A percentile compares a stretch with the other conserved stretches of the same genome.
Conservation (phyloP, 805 yeast genomes). For the Candida tammaniensis region DNA sequence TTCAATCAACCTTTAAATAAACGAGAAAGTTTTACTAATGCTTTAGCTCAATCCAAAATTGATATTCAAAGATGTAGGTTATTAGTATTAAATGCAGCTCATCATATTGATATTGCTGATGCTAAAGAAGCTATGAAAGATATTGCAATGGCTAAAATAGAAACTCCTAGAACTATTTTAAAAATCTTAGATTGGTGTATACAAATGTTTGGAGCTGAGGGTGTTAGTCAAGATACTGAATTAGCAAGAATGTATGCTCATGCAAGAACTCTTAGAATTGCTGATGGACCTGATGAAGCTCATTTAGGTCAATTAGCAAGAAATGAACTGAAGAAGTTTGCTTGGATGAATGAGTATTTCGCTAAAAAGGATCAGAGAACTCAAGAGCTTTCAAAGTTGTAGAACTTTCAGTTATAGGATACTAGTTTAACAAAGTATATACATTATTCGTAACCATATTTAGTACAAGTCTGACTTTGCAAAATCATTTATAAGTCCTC, state of each 20-base stretch:
- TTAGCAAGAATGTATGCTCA: conserved; percentile 52
- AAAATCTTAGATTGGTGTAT: conserved; percentile 59
- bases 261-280: conserved; percentile 56
- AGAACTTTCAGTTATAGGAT: conserved; percentile 4
- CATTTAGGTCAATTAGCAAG: conserved; percentile 58
- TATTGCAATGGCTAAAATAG: conserved; percentile 60
- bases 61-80: conserved; percentile 53
- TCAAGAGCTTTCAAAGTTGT: conserved; percentile 25
- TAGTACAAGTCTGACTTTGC: conserved; percentile 54
- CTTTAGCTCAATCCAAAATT: conserved; percentile 51
- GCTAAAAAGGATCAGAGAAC: conserved; percentile 17
- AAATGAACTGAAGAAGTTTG: conserved; percentile 38
- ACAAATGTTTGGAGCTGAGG: conserved; percentile 65
- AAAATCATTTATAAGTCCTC: conserved; percentile 58
- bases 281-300: conserved; percentile 72
- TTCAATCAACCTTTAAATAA: conserved; percentile 50
- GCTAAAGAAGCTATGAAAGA: conserved; percentile 55
- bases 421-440: too few species aligned
- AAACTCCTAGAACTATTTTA: conserved; percentile 54
- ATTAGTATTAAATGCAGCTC: conserved; percentile 59
- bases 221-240: conserved; percentile 59
- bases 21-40: conserved; percentile 49
- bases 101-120: conserved; percentile 50
- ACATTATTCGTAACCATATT: conserved; percentile 4
- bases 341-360: conserved; percentile 34